These are phyloP conservation scores for Sabuloglossum arenarium DNA, from an alignment of 495 filamentous ascomycete genomes.

Conservation along the genomic window DNA sequence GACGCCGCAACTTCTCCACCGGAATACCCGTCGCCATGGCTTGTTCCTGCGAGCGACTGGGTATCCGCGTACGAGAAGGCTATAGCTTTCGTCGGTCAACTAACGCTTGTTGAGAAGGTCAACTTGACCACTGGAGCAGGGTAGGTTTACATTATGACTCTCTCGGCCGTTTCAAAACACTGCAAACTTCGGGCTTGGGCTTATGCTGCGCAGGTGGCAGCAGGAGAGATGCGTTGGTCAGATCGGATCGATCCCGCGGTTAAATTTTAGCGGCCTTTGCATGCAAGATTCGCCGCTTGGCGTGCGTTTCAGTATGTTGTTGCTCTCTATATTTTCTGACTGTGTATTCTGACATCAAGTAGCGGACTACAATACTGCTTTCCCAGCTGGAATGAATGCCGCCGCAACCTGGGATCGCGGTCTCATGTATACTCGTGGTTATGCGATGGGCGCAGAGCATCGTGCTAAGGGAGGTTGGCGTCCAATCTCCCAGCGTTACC, in stretches of 20 bases:
- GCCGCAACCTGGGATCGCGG: constrained; percentile 59
- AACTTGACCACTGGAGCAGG: constrained; percentile 80
- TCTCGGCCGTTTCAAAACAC: neutral
- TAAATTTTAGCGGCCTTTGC: constrained; percentile 66
- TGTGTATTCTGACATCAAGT: constrained; percentile 2
- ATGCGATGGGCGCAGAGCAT: constrained; percentile 64
- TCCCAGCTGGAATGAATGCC: constrained; percentile 61
- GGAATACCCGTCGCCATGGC: constrained; percentile 72
- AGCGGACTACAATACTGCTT: constrained; percentile 62
- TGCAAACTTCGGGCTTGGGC: neutral
- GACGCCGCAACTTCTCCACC: constrained; percentile 26
- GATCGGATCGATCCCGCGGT: constrained; percentile 43
- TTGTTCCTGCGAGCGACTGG: constrained; percentile 50
- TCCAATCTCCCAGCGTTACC: neutral
- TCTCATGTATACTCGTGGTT: constrained; percentile 54
- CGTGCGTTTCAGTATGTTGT: constrained; percentile 39
- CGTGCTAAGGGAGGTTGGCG: constrained; percentile 40
- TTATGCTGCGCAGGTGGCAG: constrained; percentile 36
- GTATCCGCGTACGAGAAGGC: constrained; percentile 58
- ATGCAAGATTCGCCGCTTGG: constrained; percentile 83
- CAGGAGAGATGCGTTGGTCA: constrained; percentile 66
- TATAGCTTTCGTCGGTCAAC: constrained; percentile 53
- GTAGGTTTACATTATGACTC: constrained; percentile 18
- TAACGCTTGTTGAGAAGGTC: constrained; percentile 79
- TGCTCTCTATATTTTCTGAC: neutral